A percentile compares a stretch with the other conserved stretches of the same genome.
These are phyloP conservation scores for Paecilomyces dactylethromorphus DNA, from an alignment of 2,329 filamentous ascomycete species.

Conservation along the genomic window DNA sequence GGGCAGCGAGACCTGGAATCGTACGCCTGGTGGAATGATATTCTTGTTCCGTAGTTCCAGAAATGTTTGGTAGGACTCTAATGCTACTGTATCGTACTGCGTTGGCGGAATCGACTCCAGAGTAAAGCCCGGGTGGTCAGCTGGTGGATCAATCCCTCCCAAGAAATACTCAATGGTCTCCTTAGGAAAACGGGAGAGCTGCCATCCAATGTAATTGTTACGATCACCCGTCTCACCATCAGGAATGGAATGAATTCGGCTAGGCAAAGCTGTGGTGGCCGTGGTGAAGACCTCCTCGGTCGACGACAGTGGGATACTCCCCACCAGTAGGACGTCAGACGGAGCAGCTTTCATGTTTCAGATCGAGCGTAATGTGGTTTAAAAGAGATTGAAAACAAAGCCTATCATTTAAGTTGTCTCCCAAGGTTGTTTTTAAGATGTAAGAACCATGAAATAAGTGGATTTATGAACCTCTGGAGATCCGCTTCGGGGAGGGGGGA, in stretches of 20 bases:
- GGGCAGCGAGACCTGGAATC: conserved; percentile 17
- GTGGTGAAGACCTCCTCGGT: conserved; percentile 26
- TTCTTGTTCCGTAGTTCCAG: not conserved
- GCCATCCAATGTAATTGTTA: not conserved
- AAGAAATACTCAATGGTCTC: not conserved
- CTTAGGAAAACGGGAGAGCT: not conserved
- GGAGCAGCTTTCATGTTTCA: not conserved
- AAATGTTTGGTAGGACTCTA: not conserved
- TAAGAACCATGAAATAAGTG: not conserved
- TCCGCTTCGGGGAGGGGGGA: too few relatives aligned
- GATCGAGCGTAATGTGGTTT: not conserved
- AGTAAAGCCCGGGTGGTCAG: conserved; percentile 5
- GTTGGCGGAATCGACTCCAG: conserved; percentile 10
- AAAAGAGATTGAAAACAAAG: not conserved
- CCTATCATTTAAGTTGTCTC: not conserved
- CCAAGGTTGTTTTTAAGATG: not conserved
- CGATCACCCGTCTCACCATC: conserved; percentile 34
- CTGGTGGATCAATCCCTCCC: conserved; percentile 15
- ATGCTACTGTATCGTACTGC: conserved; percentile 18
- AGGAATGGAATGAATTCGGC: conserved; percentile 31
- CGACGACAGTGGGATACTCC: conserved; percentile 29
- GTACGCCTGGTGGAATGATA: not conserved
- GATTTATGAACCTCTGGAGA: not conserved
- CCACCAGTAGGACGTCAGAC: conserved; percentile 19
- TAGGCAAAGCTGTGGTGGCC: conserved; percentile 20